Percentiles rank a stretch among this genome's conserved stretches.
Evolutionary conservation across 148 eudicot genomes (phyloP).

Genomic region (Amaranthus hypochondriacus): DNA sequence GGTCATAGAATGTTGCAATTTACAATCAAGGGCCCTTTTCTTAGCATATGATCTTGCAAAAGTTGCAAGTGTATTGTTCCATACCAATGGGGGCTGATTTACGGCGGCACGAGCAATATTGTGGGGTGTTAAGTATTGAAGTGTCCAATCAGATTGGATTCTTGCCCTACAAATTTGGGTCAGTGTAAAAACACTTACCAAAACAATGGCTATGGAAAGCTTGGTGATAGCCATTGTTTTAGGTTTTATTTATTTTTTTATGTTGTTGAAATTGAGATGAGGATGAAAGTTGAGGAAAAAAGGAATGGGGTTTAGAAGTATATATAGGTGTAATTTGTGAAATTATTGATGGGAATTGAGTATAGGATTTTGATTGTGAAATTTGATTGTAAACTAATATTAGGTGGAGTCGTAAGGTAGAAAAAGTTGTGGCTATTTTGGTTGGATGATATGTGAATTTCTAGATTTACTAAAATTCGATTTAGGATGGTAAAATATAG

Average conservation of each 20-base stretch:
- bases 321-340: not conserved
- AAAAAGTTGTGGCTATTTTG: no score
- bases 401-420: no score
- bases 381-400: no score
- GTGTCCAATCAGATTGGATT: not conserved
- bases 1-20: slow-evolving; percentile 30
- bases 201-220: slow-evolving; percentile 26
- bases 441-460: no score
- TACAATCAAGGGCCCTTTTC: slow-evolving; percentile 40
- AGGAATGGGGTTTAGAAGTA: no score
- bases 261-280: not conserved
- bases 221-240: slow-evolving; percentile 24
- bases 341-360: not conserved
- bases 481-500: no score
- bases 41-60: slow-evolving; percentile 36
- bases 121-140: slow-evolving; percentile 28
- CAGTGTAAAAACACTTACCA: slow-evolving; percentile 15
- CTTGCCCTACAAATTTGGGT: not conserved
- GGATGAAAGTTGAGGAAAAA: not conserved
- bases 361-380: no score
- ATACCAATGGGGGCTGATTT: slow-evolving; percentile 29
- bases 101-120: slow-evolving; percentile 36
- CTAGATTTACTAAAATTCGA: no score
- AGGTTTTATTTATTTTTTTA: not conserved
- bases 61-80: slow-evolving; percentile 41